These are phyloP conservation scores for Mycena galopus DNA, from an alignment of 768 basidiomycete genomes.

Conservation along the genomic window DNA sequence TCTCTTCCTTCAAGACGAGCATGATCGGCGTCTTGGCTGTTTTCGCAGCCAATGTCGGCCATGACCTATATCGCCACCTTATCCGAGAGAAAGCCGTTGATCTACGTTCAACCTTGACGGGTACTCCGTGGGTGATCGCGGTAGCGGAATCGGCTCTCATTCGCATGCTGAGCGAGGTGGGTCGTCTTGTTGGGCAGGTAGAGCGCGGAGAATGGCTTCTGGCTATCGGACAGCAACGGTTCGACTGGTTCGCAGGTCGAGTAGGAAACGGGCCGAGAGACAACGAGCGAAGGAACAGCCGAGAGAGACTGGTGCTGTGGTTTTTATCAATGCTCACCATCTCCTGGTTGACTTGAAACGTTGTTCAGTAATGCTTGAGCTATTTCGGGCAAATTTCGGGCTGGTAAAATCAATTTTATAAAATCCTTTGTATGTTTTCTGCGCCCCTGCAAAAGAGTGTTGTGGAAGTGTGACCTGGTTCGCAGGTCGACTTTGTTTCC, in stretches of 20 bases:
- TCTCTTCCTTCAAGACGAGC: neutral
- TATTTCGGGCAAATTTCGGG: no score
- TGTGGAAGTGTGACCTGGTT: no score
- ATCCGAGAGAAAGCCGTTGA: neutral
- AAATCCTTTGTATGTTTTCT: neutral
- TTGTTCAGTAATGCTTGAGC: neutral
- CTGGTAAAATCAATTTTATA: neutral
- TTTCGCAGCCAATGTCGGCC: constrained; percentile 56
- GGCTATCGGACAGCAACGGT: neutral
- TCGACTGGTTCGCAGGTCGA: neutral
- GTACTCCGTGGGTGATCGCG: neutral
- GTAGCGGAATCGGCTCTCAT: neutral
- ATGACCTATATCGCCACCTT: constrained; percentile 65
- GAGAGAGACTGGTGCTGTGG: neutral
- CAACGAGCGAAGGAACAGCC: neutral
- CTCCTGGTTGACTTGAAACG: neutral
- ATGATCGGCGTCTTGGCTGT: constrained; percentile 43
- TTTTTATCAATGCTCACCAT: neutral
- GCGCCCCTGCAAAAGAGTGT: neutral
- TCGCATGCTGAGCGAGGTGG: neutral
- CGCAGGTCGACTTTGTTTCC: no score
- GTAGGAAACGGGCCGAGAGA: neutral
- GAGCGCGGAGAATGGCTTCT: neutral
- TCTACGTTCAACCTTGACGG: neutral
- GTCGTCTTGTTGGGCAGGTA: neutral